A percentile compares a stretch with the other conserved stretches of the same genome.
phyloP scores from a whole-genome alignment of 306 rosid genomes.

The Cucumis melo region DNA sequence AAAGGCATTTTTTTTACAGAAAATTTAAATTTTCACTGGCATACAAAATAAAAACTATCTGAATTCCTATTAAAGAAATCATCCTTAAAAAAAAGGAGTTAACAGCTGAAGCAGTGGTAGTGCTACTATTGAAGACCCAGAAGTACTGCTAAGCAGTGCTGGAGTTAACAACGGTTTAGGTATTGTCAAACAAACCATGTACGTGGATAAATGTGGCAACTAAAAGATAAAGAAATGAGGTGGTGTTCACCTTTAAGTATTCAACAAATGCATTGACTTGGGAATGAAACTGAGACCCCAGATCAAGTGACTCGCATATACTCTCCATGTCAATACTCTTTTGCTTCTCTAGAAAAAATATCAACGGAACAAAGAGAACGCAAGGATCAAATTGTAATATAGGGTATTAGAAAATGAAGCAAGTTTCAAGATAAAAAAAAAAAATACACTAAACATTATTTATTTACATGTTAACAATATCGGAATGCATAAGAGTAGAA shows the following conservation, averaged over 20 bases:
- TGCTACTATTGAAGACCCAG: background rate
- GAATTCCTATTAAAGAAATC: background rate
- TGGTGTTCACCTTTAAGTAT: conserved; percentile 62
- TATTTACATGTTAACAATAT: conserved; percentile 80
- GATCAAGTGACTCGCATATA: conserved; percentile 68
- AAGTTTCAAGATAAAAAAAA: background rate
- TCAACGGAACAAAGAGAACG: background rate
- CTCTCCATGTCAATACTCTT: conserved; percentile 98
- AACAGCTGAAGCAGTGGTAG: too few relatives aligned
- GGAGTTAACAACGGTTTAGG: background rate
- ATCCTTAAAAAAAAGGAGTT: conserved; percentile 37
- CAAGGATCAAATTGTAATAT: background rate
- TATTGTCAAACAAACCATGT: background rate
- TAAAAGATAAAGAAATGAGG: conserved; percentile 5
- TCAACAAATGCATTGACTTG: conserved; percentile 73
- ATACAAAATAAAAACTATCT: background rate
- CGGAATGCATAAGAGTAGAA: conserved; percentile 88
- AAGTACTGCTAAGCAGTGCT: background rate
- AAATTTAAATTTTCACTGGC: background rate
- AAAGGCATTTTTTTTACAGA: background rate
- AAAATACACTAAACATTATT: background rate
- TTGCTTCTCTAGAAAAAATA: conserved; percentile 67
- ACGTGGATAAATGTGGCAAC: background rate
- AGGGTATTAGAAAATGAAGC: background rate
- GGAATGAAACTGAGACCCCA: conserved; percentile 53